A percentile compares a stretch with the other conserved stretches of the same genome.
phyloP scores from a whole-genome alignment of 2,329 filamentous ascomycete species.

The Beauveria sp. region DNA sequence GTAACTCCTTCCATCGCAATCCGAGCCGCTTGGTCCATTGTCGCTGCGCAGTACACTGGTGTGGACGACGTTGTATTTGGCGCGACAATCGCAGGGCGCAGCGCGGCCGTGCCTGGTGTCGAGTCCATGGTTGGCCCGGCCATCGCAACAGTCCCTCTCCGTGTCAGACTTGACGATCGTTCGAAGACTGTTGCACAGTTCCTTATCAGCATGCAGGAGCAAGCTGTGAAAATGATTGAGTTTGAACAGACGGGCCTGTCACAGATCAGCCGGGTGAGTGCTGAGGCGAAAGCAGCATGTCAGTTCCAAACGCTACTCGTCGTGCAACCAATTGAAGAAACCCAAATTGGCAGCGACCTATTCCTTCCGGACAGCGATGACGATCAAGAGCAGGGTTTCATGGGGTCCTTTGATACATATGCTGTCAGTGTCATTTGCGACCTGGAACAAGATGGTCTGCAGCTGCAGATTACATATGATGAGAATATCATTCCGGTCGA shows the following conservation, averaged over 20 bases:
- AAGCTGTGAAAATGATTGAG: conserved; percentile 5
- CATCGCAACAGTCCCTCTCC: conserved; percentile 17
- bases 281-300: conserved; percentile 12
- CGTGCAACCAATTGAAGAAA: conserved; percentile 3
- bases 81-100: conserved; percentile 11
- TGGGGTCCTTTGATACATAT: conserved; percentile 2
- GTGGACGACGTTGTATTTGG: conserved; percentile 13
- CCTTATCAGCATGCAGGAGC: conserved; percentile 15
- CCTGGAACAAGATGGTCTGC: neutral
- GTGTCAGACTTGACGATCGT: neutral
- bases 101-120: conserved; percentile 10
- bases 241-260: conserved; percentile 13
- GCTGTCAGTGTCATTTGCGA: neutral
- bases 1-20: conserved; percentile 10
- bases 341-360: neutral
- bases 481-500: neutral
- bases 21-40: conserved; percentile 7
- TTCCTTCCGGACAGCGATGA: conserved; percentile 2
- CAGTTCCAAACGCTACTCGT: conserved; percentile 19
- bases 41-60: conserved; percentile 9
- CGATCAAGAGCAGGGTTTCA: neutral
- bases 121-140: conserved; percentile 17
- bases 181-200: conserved; percentile 11
- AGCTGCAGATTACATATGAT: neutral
- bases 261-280: conserved; percentile 10